A percentile compares a stretch with the other conserved stretches of the same genome.
phyloP scores from a whole-genome alignment of 176 grass and related monocot species.

The Ensete ventricosum region DNA sequence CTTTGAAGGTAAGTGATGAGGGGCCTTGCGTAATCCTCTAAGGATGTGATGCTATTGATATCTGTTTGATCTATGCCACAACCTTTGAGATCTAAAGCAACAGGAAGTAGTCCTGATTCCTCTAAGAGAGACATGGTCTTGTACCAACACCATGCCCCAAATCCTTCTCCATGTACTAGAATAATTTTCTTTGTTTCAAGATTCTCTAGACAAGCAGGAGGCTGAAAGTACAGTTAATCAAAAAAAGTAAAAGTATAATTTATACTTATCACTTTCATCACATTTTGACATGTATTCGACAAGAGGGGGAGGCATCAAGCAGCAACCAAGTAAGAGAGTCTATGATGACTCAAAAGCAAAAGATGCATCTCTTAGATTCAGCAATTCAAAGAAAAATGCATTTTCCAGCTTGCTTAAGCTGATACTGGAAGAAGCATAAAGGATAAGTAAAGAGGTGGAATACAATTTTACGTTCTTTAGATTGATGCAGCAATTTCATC shows the following conservation, averaged over 20 bases:
- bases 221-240: conserved; percentile 31
- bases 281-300: too few species aligned
- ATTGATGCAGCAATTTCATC: too few species aligned
- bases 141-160: conserved; percentile 99
- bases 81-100: conserved; percentile 72
- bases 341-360: too few species aligned
- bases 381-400: too few species aligned
- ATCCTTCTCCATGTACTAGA: conserved; percentile 93
- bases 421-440: too few species aligned
- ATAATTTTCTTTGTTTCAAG: conserved; percentile 92
- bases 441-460: too few species aligned
- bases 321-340: too few species aligned
- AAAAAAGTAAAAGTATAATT: conserved; percentile 3
- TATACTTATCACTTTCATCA: background rate
- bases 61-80: conserved; percentile 83
- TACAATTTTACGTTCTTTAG: too few species aligned
- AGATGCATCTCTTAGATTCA: too few species aligned
- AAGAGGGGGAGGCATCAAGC: background rate
- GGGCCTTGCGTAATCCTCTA: conserved; percentile 82
- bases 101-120: conserved; percentile 70
- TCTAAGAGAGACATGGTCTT: conserved; percentile 90
- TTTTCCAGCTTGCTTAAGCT: too few species aligned
- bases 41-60: conserved; percentile 62
- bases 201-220: conserved; percentile 50
- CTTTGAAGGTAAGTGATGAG: conserved; percentile 57